These are phyloP conservation scores for Leishmania tropica DNA, from an alignment of 208 protist species.

Conservation along the genomic window DNA sequence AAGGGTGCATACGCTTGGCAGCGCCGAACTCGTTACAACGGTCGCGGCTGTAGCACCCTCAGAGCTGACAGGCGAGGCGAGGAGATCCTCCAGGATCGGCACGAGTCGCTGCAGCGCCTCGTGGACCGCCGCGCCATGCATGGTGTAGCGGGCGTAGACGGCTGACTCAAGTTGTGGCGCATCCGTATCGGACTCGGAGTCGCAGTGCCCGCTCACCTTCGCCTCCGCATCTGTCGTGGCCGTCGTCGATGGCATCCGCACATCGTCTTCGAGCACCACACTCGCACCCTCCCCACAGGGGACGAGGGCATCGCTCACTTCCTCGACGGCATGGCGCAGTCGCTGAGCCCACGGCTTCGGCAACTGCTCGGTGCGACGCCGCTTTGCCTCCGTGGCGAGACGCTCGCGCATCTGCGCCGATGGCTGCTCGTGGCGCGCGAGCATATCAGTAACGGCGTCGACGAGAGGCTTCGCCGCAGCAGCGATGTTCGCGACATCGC, in stretches of 20 bases:
- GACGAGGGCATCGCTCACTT: constrained; percentile 17
- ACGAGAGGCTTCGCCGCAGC: constrained; percentile 22
- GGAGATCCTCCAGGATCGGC: constrained; percentile 25
- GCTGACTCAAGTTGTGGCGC: background rate
- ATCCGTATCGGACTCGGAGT: constrained; percentile 16
- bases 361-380: constrained; percentile 38
- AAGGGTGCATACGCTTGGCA: constrained; percentile 1
- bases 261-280: constrained; percentile 17
- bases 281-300: constrained; percentile 5
- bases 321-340: constrained; percentile 22
- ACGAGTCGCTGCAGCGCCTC: constrained; percentile 17
- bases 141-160: constrained; percentile 36
- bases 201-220: constrained; percentile 3
- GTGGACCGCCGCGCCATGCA: constrained; percentile 14
- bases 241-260: constrained; percentile 1
- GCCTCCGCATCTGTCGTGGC: background rate
- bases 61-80: constrained; percentile 2
- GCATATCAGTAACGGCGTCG: constrained; percentile 12
- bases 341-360: constrained; percentile 22
- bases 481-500: constrained; percentile 7
- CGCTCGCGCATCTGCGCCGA: background rate
- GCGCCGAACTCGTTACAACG: background rate
- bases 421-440: constrained; percentile 10
- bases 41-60: background rate
- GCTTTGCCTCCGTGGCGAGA: constrained; percentile 23